phyloP scores from a whole-genome alignment of 768 basidiomycete species.

The Saitozyma podzolica region DNA sequence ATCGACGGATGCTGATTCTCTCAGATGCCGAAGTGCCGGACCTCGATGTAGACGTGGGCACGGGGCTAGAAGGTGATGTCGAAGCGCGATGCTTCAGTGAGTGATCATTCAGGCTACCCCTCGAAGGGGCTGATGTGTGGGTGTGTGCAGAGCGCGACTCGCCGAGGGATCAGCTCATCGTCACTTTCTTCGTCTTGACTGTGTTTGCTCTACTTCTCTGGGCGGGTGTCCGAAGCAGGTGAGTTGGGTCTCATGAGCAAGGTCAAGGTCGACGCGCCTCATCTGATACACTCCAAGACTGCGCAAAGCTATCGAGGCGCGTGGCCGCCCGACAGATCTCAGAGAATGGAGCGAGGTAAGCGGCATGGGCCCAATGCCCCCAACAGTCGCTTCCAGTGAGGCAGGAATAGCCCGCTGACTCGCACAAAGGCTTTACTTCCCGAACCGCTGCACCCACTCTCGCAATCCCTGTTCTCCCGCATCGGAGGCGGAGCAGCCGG shows the following conservation, averaged over 20 bases:
- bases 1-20: constrained; percentile 5
- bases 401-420: neutral
- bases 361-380: neutral
- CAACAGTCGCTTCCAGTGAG: neutral
- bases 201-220: constrained; percentile 81
- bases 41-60: constrained; percentile 86
- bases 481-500: neutral
- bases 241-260: neutral
- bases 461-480: constrained; percentile 12
- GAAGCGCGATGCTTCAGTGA: constrained; percentile 93
- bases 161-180: constrained; percentile 89
- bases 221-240: constrained; percentile 63
- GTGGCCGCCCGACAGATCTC: constrained; percentile 49
- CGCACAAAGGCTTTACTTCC: constrained; percentile 24
- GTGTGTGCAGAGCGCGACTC: constrained; percentile 76
- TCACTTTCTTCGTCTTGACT: constrained; percentile 82
- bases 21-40: constrained; percentile 64
- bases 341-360: constrained; percentile 47
- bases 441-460: constrained; percentile 24
- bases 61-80: constrained; percentile 92
- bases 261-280: neutral
- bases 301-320: constrained; percentile 43
- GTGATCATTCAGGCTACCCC: constrained; percentile 47
- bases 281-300: constrained; percentile 24
- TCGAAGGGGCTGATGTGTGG: neutral